Evolutionary conservation across 2,329 filamentous ascomycete genomes (phyloP).

Genomic region (Fusarium mangiferae): DNA sequence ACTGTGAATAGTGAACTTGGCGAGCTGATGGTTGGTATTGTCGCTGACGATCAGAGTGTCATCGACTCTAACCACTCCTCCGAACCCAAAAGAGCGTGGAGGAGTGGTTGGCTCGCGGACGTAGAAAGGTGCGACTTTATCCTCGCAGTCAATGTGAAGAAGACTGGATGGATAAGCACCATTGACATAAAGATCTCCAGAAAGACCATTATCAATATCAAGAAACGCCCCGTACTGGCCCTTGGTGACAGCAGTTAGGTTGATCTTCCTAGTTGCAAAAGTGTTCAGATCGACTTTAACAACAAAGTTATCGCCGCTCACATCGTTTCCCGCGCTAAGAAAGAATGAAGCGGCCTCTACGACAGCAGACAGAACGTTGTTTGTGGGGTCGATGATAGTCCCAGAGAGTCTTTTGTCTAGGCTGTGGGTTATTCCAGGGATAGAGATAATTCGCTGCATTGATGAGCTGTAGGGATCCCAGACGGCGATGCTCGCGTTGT

Average conservation of each 20-base stretch:
- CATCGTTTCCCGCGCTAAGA: neutral
- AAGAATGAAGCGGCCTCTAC: neutral
- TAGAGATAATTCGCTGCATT: accelerated
- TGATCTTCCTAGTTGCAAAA: neutral
- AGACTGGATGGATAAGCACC: neutral
- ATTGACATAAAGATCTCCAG: neutral
- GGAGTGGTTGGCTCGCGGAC: neutral
- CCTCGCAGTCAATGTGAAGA: neutral
- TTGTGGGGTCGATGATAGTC: neutral
- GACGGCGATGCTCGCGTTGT: neutral
- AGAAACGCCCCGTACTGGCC: neutral
- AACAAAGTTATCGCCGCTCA: neutral
- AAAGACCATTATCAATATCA: neutral
- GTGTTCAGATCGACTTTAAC: neutral
- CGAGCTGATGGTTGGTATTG: neutral
- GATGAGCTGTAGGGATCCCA: neutral
- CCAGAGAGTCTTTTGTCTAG: neutral
- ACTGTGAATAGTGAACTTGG: neutral
- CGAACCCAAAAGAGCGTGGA: neutral
- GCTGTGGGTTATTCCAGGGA: neutral
- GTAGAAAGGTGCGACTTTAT: neutral
- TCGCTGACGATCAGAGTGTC: neutral
- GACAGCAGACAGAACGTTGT: neutral
- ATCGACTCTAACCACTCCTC: neutral
- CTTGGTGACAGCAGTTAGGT: neutral